phyloP scores from a whole-genome alignment of 768 basidiomycete species.

The Gloeostereum incarnatum region DNA sequence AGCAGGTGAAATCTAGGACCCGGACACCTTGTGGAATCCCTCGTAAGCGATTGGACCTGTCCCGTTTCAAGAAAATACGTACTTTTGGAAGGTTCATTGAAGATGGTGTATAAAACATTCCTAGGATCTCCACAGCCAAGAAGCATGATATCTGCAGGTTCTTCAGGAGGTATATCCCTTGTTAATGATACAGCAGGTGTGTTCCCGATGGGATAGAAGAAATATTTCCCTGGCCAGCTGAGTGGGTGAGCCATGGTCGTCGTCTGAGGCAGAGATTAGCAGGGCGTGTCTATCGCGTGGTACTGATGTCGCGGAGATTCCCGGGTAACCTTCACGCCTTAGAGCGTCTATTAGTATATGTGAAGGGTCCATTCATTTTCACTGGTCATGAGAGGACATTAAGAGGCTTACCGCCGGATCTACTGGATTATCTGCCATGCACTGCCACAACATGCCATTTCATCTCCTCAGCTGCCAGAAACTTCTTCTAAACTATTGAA shows the following conservation, averaged over 20 bases:
- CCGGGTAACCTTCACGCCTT: too few relatives aligned
- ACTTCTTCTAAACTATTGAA: too few relatives aligned
- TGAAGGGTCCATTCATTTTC: too few relatives aligned
- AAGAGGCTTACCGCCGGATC: too few relatives aligned
- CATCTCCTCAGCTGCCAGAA: too few relatives aligned
- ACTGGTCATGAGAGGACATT: too few relatives aligned
- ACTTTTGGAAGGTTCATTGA: slow-evolving; percentile 13
- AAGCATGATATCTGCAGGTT: slow-evolving; percentile 28
- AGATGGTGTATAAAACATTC: slow-evolving; percentile 34
- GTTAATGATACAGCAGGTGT: slow-evolving; percentile 35
- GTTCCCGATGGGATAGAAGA: slow-evolving; percentile 44
- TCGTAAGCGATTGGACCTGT: neutral
- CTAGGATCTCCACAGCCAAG: slow-evolving; percentile 41
- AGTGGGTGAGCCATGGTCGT: slow-evolving; percentile 26
- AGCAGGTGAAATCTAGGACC: slow-evolving; percentile 27
- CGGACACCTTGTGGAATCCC: slow-evolving; percentile 6
- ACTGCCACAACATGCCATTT: too few relatives aligned
- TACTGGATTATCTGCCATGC: too few relatives aligned
- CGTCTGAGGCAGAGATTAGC: too few relatives aligned
- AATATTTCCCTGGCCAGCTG: slow-evolving; percentile 25
- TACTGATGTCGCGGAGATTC: too few relatives aligned
- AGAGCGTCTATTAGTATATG: too few relatives aligned
- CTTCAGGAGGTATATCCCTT: slow-evolving; percentile 28
- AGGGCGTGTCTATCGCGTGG: too few relatives aligned
- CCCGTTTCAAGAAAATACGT: slow-evolving; percentile 1